phyloP scores from a whole-genome alignment of 768 basidiomycete genomes.

The Kwoniella europaea region DNA sequence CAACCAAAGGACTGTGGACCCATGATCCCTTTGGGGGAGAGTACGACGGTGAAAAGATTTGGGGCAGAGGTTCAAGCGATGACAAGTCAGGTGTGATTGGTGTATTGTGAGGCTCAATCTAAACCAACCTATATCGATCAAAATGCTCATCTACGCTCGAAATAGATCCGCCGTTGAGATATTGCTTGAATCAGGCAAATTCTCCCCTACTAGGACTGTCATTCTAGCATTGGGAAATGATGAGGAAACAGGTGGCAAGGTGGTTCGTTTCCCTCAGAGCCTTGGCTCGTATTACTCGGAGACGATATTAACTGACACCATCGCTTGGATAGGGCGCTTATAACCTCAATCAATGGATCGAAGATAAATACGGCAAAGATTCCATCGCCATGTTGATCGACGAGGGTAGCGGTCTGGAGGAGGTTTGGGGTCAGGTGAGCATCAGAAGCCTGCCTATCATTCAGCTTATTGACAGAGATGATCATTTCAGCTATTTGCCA shows the following conservation, averaged over 20 bases:
- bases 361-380: conserved; percentile 51
- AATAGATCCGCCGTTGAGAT: conserved; percentile 50
- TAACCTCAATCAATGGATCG: conserved; percentile 39
- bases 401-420: conserved; percentile 44
- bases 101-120: conserved; percentile 38
- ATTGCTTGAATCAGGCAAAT: conserved; percentile 41
- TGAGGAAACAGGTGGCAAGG: conserved; percentile 53
- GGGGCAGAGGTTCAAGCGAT: conserved; percentile 55
- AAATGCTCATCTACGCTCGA: neutral
- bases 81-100: conserved; percentile 55
- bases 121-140: neutral
- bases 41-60: conserved; percentile 49
- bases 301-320: neutral
- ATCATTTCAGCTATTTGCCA: conserved; percentile 30
- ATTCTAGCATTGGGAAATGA: conserved; percentile 52
- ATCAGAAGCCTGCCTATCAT: neutral
- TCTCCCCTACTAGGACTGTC: conserved; percentile 44
- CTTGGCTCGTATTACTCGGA: neutral
- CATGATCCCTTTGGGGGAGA: conserved; percentile 50
- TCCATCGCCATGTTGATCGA: conserved; percentile 51
- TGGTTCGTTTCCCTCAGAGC: conserved; percentile 52
- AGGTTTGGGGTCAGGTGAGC: conserved; percentile 42
- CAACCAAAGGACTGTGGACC: conserved; percentile 42
- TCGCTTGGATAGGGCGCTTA: conserved; percentile 35
- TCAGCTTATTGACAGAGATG: neutral